phyloP scores from a whole-genome alignment of 306 rosid genomes.

The Glycine latifolia region DNA sequence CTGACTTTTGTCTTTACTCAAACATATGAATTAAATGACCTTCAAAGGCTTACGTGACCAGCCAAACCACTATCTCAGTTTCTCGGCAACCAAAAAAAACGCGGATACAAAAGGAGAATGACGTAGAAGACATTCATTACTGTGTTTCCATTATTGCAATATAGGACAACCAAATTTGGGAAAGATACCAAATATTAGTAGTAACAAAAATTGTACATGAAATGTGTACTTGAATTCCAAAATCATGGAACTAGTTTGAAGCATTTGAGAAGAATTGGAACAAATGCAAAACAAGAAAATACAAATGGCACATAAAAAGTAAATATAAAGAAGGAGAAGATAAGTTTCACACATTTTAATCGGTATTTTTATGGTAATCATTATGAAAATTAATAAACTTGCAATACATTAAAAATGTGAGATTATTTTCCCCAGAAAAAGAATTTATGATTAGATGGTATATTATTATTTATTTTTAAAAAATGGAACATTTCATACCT shows the following conservation, averaged over 20 bases:
- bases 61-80: background rate
- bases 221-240: background rate
- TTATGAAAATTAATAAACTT: too few species aligned
- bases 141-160: background rate
- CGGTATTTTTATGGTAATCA: too few species aligned
- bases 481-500: slow-evolving; percentile 35
- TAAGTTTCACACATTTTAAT: background rate
- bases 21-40: background rate
- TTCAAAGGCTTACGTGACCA: background rate
- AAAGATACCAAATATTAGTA: background rate
- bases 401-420: too few species aligned
- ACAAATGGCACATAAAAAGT: background rate
- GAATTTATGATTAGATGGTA: too few species aligned
- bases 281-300: slow-evolving; percentile 3
- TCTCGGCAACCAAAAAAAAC: background rate
- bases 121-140: background rate
- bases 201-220: too few species aligned
- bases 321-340: too few species aligned
- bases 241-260: slow-evolving; percentile 13
- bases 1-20: background rate
- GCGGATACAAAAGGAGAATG: background rate
- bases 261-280: slow-evolving; percentile 26
- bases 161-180: background rate
- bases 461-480: background rate
- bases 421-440: too few species aligned